These are phyloP conservation scores for Wallacemonas sp. DNA, from an alignment of 208 protist species.

Conservation along the genomic window DNA sequence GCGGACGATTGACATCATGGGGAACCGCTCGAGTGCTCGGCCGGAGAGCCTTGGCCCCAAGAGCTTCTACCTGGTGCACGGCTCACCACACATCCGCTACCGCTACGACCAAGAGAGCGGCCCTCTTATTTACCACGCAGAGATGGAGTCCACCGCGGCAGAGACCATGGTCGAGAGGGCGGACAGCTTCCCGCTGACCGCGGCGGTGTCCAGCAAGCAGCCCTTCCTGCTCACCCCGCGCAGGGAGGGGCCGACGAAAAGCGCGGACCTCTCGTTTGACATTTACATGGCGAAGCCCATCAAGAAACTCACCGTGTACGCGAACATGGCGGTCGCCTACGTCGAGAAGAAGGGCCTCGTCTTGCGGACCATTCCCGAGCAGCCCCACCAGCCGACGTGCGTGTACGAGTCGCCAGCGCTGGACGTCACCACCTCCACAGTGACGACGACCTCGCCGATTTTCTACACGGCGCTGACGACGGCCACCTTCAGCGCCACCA, in stretches of 20 bases:
- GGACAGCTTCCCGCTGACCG: constrained; percentile 41
- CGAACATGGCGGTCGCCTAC: constrained; percentile 41
- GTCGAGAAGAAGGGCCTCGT: constrained; percentile 25
- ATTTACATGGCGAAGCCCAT: constrained; percentile 5
- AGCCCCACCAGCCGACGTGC: constrained; percentile 23
- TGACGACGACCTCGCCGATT: neutral
- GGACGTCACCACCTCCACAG: neutral
- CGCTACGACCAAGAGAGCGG: constrained; percentile 32
- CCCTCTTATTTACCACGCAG: constrained; percentile 65
- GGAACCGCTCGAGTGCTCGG: neutral
- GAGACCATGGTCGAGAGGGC: constrained; percentile 44
- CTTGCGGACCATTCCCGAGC: constrained; percentile 25
- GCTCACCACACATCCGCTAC: constrained; percentile 60
- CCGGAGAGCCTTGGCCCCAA: constrained; percentile 21
- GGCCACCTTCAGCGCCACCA: neutral
- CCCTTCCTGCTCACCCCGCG: constrained; percentile 26
- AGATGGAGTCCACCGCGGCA: constrained; percentile 47
- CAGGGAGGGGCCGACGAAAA: neutral
- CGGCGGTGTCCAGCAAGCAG: constrained; percentile 36
- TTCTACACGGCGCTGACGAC: neutral
- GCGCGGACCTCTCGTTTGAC: constrained; percentile 3
- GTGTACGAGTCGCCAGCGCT: neutral
- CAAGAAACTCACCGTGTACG: constrained; percentile 31
- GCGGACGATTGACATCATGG: neutral
- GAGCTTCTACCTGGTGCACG: constrained; percentile 67